Percentiles rank a stretch among this genome's conserved stretches.
phyloP scores from a whole-genome alignment of 345 rosid genomes.

The Lagerstroemia speciosa region DNA sequence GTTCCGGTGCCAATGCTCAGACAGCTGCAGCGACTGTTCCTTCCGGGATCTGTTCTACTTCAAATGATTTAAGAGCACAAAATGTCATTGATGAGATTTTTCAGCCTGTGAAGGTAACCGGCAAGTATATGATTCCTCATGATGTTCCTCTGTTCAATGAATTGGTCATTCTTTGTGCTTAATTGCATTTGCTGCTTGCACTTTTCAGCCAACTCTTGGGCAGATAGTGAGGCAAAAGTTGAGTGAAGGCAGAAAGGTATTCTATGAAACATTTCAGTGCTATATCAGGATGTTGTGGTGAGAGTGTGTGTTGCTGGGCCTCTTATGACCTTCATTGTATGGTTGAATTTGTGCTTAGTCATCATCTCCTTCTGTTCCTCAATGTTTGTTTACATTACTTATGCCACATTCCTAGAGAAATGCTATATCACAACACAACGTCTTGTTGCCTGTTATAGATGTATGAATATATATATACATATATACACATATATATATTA shows the following conservation, averaged over 20 bases:
- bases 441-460: neutral
- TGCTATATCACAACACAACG: neutral
- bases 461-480: too few relatives aligned
- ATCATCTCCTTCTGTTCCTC: neutral
- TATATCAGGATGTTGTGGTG: neutral
- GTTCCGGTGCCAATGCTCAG: slow-evolving; percentile 36
- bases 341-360: neutral
- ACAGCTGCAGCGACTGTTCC: slow-evolving; percentile 29
- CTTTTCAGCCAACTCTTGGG: slow-evolving; percentile 63
- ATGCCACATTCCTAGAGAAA: neutral
- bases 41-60: slow-evolving; percentile 36
- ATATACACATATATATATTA: too few relatives aligned
- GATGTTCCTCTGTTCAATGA: slow-evolving; percentile 1
- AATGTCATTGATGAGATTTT: slow-evolving; percentile 70
- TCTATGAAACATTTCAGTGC: slow-evolving; percentile 2
- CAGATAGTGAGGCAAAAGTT: slow-evolving; percentile 80
- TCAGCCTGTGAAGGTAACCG: slow-evolving; percentile 60
- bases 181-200: neutral
- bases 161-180: neutral
- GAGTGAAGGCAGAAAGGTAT: slow-evolving; percentile 90
- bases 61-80: slow-evolving; percentile 55
- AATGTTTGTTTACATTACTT: neutral
- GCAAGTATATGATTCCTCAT: neutral
- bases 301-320: neutral
- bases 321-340: neutral